A percentile compares a stretch with the other conserved stretches of the same genome.
Conservation (phyloP, 768 basidiomycete genomes). For the Mycena epipterygia region DNA sequence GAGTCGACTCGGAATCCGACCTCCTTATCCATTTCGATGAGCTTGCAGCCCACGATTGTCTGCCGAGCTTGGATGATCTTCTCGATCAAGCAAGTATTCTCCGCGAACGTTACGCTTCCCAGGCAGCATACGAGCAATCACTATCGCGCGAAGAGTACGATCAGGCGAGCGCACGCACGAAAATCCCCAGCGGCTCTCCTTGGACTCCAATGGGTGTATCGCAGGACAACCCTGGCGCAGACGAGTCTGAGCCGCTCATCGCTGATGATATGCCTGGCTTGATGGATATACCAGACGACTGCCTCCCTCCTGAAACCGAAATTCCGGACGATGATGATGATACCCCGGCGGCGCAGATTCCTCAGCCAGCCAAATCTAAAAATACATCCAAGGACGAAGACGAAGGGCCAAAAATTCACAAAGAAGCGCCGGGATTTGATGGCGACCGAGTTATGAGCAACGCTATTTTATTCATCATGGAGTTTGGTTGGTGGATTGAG, state of each 20-base stretch:
- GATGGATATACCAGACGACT: background rate
- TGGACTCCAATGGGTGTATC: too few species aligned
- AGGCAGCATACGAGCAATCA: too few species aligned
- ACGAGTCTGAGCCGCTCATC: background rate
- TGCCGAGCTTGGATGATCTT: too few species aligned
- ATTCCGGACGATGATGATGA: background rate
- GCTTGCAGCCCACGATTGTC: too few species aligned
- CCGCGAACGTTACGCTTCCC: too few species aligned
- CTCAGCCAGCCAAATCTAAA: background rate
- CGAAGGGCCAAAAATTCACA: slow-evolving; percentile 6
- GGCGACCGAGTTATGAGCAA: slow-evolving; percentile 43
- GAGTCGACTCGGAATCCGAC: too few species aligned
- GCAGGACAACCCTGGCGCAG: too few species aligned
- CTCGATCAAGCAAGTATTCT: too few species aligned
- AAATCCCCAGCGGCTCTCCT: too few species aligned
- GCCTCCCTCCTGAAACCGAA: background rate
- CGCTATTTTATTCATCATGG: slow-evolving; percentile 8
- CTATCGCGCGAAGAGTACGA: too few species aligned
- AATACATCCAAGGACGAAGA: background rate
- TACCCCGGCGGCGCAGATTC: background rate
- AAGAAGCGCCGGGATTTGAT: slow-evolving; percentile 24
- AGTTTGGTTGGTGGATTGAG: background rate
- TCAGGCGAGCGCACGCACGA: too few species aligned
- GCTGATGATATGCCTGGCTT: background rate
- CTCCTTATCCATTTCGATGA: too few species aligned